Base-by-base conservation (phyloP, 768 basidiomycete genomes). In the Phlebiopsis flavidoalba region DNA sequence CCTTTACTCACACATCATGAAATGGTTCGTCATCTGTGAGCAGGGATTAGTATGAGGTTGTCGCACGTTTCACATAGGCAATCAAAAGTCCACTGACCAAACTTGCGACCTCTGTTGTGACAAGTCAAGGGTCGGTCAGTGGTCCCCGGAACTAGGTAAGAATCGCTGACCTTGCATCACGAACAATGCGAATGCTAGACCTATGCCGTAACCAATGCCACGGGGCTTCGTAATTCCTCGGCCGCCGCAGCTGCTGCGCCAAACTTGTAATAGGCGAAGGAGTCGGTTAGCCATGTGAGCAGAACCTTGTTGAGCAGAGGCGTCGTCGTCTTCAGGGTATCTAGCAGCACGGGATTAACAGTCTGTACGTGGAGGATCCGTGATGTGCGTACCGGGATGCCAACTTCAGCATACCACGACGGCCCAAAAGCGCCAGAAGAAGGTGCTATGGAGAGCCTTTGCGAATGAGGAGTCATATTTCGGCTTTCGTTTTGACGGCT, bases 201-300 rank as follows among this genome's bases (percentile, higher is more conserved):
- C 86, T 55, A 88, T 78, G 0, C 86, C 86, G 67, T 81, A 83
- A 0, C 86, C 85, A 43, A 87, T 75, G 0, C 82, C 80, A 36
- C 65, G 72, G 1, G 85, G 83, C 53, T 72, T 63, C 10, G 64
- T 40, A 59, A 78, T 50, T 40, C 74, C 0, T 73, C 70, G 4
- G 71, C 68, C 0, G 71, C 75, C 37, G 75, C 77, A 49, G 78
- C 69, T 24, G 70, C 71, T 0, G 77, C 74, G 1, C 75, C 68
- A 8, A 76, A 69, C 37, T 69, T 73, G 67, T 69, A 70, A 60
- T 74, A 80, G 22, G 69, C 21, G 67, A 81, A 87, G 0, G 81
- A 79, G 1, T 79, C 74, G 0, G 78, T 75, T 7, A 87, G 76
- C 81, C 83, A 88, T 1, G 78, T 77, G n/a, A 88, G 72, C 5